These are phyloP conservation scores for Fraxinus baroniana DNA, from an alignment of 305 asterid species.

Conservation along the genomic window DNA sequence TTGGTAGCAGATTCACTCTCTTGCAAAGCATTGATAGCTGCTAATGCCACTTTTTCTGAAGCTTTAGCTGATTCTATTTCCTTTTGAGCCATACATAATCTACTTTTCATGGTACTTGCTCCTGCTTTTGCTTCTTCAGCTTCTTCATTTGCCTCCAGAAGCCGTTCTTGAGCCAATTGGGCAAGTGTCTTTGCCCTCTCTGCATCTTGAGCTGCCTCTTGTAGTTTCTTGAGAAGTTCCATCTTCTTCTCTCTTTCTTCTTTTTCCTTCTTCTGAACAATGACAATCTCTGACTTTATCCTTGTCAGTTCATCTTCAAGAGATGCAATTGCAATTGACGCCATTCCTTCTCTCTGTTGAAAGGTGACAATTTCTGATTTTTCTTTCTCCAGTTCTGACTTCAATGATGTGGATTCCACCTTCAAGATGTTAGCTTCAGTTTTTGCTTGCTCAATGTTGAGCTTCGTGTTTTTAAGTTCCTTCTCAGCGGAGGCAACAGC, in stretches of 20 bases:
- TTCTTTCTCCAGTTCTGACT: constrained; percentile 65
- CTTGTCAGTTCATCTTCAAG: constrained; percentile 67
- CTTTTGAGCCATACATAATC: constrained; percentile 55
- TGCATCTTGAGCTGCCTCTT: constrained; percentile 68
- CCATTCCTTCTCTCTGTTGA: constrained; percentile 67
- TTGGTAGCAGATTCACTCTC: constrained; percentile 57
- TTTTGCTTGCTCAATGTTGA: constrained; percentile 56
- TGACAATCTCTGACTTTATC: constrained; percentile 49
- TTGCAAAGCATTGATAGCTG: constrained; percentile 66
- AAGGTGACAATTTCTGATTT: constrained; percentile 43
- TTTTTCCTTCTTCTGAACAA: constrained; percentile 52
- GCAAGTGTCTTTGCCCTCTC: constrained; percentile 58
- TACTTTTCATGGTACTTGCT: constrained; percentile 49
- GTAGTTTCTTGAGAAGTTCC: constrained; percentile 65
- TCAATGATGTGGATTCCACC: constrained; percentile 60
- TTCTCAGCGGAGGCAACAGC: constrained; percentile 55
- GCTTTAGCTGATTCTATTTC: constrained; percentile 87
- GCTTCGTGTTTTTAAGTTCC: constrained; percentile 65
- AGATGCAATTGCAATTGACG: constrained; percentile 53
- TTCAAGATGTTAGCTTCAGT: constrained; percentile 55
- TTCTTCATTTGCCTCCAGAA: constrained; percentile 57
- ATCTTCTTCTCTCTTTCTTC: constrained; percentile 61
- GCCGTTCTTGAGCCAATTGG: constrained; percentile 46
- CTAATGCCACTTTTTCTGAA: constrained; percentile 74
- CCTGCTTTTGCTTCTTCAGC: constrained; percentile 67